phyloP scores from a whole-genome alignment of 305 asterid genomes.

The Fraxinus angustifolia region DNA sequence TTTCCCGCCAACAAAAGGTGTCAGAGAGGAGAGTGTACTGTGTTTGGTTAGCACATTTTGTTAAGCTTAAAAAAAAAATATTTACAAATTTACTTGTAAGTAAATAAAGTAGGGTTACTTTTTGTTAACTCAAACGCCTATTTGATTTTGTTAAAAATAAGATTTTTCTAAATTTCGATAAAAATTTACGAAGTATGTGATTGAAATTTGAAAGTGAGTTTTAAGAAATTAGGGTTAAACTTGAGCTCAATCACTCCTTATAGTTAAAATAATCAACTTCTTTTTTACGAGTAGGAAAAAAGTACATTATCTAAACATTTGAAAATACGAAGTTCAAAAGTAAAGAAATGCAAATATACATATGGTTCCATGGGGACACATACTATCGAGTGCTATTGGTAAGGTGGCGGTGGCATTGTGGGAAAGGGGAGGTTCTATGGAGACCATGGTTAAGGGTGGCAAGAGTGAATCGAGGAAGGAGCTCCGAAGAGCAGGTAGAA shows the following conservation, averaged over 20 bases:
- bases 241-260: neutral
- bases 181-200: neutral
- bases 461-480: neutral
- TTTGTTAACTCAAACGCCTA: neutral
- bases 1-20: slow-evolving; percentile 50
- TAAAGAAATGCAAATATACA: neutral
- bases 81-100: neutral
- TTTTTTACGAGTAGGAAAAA: neutral
- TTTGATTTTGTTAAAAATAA: neutral
- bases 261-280: neutral
- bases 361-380: neutral
- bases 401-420: neutral
- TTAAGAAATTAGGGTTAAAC: neutral
- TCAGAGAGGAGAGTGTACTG: neutral
- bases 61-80: neutral
- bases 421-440: neutral
- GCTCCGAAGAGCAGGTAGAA: neutral
- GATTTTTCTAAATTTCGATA: neutral
- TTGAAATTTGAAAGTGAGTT: neutral
- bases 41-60: neutral
- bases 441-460: neutral
- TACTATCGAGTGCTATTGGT: neutral
- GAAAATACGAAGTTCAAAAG: neutral
- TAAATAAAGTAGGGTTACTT: neutral
- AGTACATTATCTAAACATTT: neutral